Conservation (phyloP, 805 yeast species). For the Teunomyces funiuensis region DNA sequence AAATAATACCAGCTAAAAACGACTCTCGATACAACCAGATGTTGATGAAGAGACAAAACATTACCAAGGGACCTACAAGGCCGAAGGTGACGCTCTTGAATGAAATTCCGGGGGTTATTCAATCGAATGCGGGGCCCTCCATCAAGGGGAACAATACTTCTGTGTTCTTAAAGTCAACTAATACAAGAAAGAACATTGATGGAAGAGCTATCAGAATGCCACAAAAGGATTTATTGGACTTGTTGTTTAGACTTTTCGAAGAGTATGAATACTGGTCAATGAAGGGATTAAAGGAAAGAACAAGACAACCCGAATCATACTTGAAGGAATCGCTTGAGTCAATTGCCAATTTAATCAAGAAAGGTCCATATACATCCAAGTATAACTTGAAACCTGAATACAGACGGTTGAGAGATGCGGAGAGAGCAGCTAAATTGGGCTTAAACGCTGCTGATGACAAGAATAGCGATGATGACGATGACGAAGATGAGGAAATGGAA, state of each 20-base stretch:
- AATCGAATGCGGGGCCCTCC: slow-evolving; percentile 83
- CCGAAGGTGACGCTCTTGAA: slow-evolving; percentile 69
- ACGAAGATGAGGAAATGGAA: slow-evolving; percentile 72
- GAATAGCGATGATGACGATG: slow-evolving; percentile 53
- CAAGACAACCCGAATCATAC: slow-evolving; percentile 93
- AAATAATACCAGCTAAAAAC: slow-evolving; percentile 72
- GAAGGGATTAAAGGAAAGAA: slow-evolving; percentile 89
- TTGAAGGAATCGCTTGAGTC: slow-evolving; percentile 87
- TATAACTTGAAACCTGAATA: slow-evolving; percentile 90
- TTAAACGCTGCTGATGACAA: slow-evolving; percentile 42
- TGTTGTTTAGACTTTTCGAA: slow-evolving; percentile 85
- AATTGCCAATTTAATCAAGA: slow-evolving; percentile 84
- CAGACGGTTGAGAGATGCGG: slow-evolving; percentile 74
- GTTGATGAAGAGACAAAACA: slow-evolving; percentile 52
- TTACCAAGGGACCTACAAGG: slow-evolving; percentile 48
- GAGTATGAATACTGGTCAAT: slow-evolving; percentile 96
- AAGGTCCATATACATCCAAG: slow-evolving; percentile 94
- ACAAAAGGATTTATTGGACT: slow-evolving; percentile 83
- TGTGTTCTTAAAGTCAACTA: slow-evolving; percentile 54
- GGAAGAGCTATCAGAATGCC: slow-evolving; percentile 95
- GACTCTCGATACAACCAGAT: slow-evolving; percentile 71
- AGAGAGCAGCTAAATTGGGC: slow-evolving; percentile 66
- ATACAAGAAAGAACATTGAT: slow-evolving; percentile 53
- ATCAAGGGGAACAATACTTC: slow-evolving; percentile 68
- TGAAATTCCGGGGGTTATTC: slow-evolving; percentile 84